A percentile compares a stretch with the other conserved stretches of the same genome.
These are phyloP conservation scores for Spinacia oleracea DNA, from an alignment of 179 eudicot genomes.

Conservation along the genomic window DNA sequence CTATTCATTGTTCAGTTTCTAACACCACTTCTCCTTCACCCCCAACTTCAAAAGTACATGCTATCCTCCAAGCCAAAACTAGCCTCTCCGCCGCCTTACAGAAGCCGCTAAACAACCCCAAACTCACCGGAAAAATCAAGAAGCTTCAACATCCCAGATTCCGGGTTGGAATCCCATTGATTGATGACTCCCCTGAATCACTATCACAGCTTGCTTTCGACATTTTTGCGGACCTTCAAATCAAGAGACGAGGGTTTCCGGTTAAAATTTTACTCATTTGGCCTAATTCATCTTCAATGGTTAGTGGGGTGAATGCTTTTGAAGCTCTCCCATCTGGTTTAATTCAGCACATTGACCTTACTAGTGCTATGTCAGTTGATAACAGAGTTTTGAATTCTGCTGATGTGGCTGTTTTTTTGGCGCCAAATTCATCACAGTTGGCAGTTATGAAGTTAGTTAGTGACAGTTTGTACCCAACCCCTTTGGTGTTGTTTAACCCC, in stretches of 20 bases:
- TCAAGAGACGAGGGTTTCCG: constrained; percentile 51
- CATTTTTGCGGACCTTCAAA: constrained; percentile 48
- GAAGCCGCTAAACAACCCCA: constrained; percentile 78
- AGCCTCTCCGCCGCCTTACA: constrained; percentile 64
- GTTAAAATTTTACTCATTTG: constrained; percentile 60
- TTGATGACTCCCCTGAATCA: constrained; percentile 65
- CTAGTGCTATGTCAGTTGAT: constrained; percentile 41
- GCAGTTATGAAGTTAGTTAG: constrained; percentile 46
- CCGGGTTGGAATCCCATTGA: constrained; percentile 72
- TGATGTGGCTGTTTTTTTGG: constrained; percentile 73
- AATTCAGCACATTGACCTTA: constrained; percentile 49
- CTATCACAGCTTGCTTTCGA: constrained; percentile 60
- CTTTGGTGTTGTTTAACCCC: constrained; percentile 83
- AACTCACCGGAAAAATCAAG: constrained; percentile 64
- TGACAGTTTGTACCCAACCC: constrained; percentile 57
- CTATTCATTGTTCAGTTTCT: constrained; percentile 36
- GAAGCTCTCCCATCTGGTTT: constrained; percentile 17
- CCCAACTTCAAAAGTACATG: constrained; percentile 74
- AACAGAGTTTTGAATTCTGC: constrained; percentile 56
- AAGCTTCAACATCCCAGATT: constrained; percentile 71
- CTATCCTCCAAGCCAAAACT: constrained; percentile 75
- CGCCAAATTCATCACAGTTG: constrained; percentile 68
- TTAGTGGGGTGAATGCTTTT: constrained; percentile 44
- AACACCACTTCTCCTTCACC: constrained; percentile 53
- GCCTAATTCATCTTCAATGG: constrained; percentile 47